Evolutionary conservation across 2,329 filamentous ascomycete species (phyloP).

Genomic region (Fonsecaea pugnacius): DNA sequence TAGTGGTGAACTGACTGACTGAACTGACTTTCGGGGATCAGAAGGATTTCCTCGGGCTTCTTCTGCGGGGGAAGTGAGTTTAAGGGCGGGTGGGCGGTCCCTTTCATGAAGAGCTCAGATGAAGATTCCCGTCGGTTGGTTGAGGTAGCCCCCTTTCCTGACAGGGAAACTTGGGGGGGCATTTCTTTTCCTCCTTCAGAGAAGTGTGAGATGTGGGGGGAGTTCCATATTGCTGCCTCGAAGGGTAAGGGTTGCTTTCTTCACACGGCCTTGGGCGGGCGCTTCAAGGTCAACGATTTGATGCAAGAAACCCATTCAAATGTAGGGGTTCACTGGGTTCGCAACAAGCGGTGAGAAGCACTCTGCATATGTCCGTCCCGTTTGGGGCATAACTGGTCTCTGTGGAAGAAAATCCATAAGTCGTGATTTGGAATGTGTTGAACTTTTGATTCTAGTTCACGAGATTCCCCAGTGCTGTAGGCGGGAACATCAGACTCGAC

Average conservation of each 20-base stretch:
- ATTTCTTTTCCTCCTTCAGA: neutral
- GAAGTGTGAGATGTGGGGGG: neutral
- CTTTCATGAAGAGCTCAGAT: neutral
- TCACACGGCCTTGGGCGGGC: neutral
- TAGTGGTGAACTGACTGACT: neutral
- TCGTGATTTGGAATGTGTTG: neutral
- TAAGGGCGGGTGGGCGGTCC: neutral
- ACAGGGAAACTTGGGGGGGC: neutral
- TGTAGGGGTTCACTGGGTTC: neutral
- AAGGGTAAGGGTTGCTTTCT: neutral
- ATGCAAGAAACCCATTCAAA: neutral
- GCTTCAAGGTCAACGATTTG: neutral
- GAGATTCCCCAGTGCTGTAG: neutral
- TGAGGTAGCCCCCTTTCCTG: neutral
- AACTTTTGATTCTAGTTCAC: neutral
- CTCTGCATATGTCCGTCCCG: neutral
- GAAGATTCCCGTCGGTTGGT: neutral
- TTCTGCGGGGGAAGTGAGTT: neutral
- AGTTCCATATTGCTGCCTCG: neutral
- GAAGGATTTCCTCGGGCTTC: slow-evolving; percentile 4
- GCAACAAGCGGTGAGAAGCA: neutral
- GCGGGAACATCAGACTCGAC: neutral
- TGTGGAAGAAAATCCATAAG: neutral
- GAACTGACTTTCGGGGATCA: neutral
- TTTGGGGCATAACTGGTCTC: neutral